Percentiles rank a stretch among this genome's conserved stretches.
These are phyloP conservation scores for Grammothele lineata DNA, from an alignment of 768 basidiomycete genomes.

Conservation along the genomic window DNA sequence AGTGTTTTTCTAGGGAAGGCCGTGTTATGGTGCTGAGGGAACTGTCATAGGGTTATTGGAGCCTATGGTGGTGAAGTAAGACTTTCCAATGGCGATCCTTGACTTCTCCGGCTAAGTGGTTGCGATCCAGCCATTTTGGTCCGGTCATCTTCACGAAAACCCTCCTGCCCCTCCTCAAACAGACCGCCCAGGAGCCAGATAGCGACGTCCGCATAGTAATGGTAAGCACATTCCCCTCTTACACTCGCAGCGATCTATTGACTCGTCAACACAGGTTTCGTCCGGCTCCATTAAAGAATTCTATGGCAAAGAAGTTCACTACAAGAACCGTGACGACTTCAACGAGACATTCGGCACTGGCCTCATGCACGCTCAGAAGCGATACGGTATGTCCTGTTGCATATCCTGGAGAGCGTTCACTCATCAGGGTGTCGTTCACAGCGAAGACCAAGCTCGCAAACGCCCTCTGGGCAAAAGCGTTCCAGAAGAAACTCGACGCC, in stretches of 20 bases:
- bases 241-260: background rate
- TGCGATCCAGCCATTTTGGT: constrained; percentile 41
- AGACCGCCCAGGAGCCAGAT: constrained; percentile 41
- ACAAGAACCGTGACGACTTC: constrained; percentile 23
- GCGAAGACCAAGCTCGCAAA: constrained; percentile 49
- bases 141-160: constrained; percentile 52
- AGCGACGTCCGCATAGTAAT: constrained; percentile 61
- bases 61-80: constrained; percentile 44
- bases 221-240: constrained; percentile 30
- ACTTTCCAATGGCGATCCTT: background rate
- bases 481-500: constrained; percentile 43
- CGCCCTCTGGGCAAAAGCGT: constrained; percentile 43
- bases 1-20: no score
- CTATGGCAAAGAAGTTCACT: constrained; percentile 10
- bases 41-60: constrained; percentile 36
- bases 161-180: constrained; percentile 47
- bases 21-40: no score
- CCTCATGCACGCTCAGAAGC: constrained; percentile 14
- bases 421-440: constrained; percentile 17
- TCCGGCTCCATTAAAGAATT: constrained; percentile 5
- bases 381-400: constrained; percentile 8
- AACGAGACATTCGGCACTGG: constrained; percentile 21
- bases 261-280: constrained; percentile 11
- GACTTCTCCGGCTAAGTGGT: constrained; percentile 19
- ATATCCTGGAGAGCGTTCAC: background rate